Evolutionary conservation across 257 asterid species (phyloP).

Genomic region (Salvia hispanica): DNA sequence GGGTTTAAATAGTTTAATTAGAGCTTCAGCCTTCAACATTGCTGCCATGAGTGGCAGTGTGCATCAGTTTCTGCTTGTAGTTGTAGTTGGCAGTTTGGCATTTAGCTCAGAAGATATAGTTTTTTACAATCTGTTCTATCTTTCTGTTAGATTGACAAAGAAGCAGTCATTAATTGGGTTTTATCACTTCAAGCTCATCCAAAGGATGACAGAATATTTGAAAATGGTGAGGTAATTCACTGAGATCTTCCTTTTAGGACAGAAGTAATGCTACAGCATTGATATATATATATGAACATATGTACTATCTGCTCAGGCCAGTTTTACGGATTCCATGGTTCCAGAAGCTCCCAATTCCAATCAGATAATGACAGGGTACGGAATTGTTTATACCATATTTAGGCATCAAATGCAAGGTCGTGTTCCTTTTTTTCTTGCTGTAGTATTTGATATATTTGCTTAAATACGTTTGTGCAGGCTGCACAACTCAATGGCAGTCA

Average conservation of each 20-base stretch:
- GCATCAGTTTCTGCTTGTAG: background rate
- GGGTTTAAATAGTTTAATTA: conserved; percentile 12
- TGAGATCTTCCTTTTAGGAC: background rate
- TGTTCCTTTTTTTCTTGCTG: conserved; percentile 14
- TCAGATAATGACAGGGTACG: conserved; percentile 53
- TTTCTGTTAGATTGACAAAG: conserved; percentile 67
- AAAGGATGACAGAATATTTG: conserved; percentile 42
- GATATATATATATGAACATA: conserved; percentile 15
- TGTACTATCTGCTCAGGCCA: conserved; percentile 55
- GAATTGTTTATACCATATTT: conserved; percentile 31
- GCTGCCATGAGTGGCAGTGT: background rate
- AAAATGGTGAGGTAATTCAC: conserved; percentile 59
- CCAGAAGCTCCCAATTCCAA: conserved; percentile 85
- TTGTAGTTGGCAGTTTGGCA: background rate
- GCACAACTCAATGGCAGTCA: conserved; percentile 58
- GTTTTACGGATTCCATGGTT: conserved; percentile 96
- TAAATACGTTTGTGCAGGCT: conserved; percentile 46
- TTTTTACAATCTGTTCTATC: conserved; percentile 22
- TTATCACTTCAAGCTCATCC: conserved; percentile 85
- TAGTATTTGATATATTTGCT: conserved; percentile 19
- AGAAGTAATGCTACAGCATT: conserved; percentile 28
- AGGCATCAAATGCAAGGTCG: conserved; percentile 9
- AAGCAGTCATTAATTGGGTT: conserved; percentile 76
- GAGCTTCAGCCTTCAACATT: background rate
- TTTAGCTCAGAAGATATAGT: background rate